Percentiles rank a stretch among this genome's conserved stretches.
These are phyloP conservation scores for Cystofilobasidium capitatum DNA, from an alignment of 768 basidiomycete genomes.

Conservation along the genomic window DNA sequence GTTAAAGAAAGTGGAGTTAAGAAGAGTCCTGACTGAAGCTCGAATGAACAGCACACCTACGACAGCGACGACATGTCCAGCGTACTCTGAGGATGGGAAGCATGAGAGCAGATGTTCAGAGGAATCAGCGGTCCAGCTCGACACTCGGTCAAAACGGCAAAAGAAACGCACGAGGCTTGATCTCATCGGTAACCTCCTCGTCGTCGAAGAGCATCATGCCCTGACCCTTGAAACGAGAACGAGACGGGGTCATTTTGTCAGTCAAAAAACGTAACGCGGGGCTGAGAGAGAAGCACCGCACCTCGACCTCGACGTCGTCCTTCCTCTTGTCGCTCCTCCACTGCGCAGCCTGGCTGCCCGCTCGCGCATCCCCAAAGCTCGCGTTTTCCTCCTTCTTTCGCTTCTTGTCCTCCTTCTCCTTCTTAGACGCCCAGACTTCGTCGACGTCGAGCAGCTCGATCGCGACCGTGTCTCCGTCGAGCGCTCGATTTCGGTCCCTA, in stretches of 20 bases:
- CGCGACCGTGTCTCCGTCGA: conserved; percentile 97
- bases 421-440: conserved; percentile 67
- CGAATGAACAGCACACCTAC: conserved; percentile 27
- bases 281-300: not conserved
- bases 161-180: conserved; percentile 54
- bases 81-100: conserved; percentile 53
- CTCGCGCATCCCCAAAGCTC: conserved; percentile 71
- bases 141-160: not conserved
- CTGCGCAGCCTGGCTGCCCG: conserved; percentile 42
- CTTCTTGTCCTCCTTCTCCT: conserved; percentile 99
- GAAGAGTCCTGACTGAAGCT: not conserved
- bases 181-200: conserved; percentile 97
- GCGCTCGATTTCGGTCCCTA: conserved; percentile 93
- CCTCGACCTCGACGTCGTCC: conserved; percentile 96
- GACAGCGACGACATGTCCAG: conserved; percentile 98
- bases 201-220: conserved; percentile 94
- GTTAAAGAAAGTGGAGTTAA: too few relatives aligned
- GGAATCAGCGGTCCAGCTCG: not conserved
- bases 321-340: conserved; percentile 95
- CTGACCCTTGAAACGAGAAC: conserved; percentile 50
- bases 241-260: not conserved
- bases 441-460: conserved; percentile 76
- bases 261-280: not conserved
- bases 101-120: not conserved
- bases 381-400: conserved; percentile 99